Percentiles rank a stretch among this genome's conserved stretches.
phyloP scores from a whole-genome alignment of 768 basidiomycete species.

The Mycena capillaripes region DNA sequence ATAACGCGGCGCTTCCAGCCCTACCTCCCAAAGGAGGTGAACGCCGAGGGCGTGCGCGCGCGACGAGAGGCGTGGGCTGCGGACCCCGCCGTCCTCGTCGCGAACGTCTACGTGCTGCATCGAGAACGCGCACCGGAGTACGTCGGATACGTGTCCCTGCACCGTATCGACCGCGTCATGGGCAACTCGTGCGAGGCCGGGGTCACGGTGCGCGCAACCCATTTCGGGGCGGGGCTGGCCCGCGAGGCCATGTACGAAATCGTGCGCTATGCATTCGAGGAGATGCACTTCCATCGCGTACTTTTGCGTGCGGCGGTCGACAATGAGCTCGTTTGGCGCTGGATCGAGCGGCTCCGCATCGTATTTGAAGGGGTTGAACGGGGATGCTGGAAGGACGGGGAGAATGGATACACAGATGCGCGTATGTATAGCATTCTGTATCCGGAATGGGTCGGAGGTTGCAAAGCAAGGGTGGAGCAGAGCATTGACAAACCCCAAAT shows the following conservation, averaged over 20 bases:
- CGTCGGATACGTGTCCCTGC: not conserved
- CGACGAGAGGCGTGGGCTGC: not conserved
- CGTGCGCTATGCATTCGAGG: not conserved
- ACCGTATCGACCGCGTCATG: not conserved
- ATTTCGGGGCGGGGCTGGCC: not conserved
- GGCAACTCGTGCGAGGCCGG: not conserved
- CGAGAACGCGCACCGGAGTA: not conserved
- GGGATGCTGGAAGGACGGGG: too few species aligned
- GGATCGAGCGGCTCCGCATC: not conserved
- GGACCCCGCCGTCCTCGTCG: not conserved
- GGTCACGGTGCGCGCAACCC: not conserved
- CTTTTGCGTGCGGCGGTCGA: not conserved
- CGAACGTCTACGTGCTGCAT: not conserved
- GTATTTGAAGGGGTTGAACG: too few species aligned
- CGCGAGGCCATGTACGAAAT: not conserved
- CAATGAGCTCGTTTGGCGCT: not conserved
- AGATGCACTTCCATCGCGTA: not conserved
- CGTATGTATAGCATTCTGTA: too few species aligned
- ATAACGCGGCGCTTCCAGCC: not conserved
- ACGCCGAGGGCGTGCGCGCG: not conserved
- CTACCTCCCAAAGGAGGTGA: not conserved
- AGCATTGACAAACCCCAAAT: too few species aligned
- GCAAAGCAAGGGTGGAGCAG: too few species aligned
- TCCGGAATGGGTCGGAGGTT: too few species aligned
- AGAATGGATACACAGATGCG: too few species aligned